These are phyloP conservation scores for Rosa lucieae DNA, from an alignment of 306 rosid species.

Conservation along the genomic window DNA sequence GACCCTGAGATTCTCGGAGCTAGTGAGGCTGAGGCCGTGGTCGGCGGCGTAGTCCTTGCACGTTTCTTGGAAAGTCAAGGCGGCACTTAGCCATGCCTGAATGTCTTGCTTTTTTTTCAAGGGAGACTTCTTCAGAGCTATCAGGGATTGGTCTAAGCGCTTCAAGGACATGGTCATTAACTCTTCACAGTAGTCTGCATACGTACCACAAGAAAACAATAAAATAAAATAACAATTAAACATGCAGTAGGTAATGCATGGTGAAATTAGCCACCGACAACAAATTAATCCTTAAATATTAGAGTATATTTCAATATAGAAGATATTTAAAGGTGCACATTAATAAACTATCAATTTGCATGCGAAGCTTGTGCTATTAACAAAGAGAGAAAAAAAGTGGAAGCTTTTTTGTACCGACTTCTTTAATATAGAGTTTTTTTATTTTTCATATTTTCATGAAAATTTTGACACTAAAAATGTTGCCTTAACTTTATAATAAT, in stretches of 20 bases:
- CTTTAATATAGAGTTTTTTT: too few relatives aligned
- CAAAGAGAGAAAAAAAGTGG: too few relatives aligned
- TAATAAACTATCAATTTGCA: too few relatives aligned
- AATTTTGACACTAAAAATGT: too few relatives aligned
- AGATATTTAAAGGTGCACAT: too few relatives aligned
- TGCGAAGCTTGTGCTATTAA: too few relatives aligned
- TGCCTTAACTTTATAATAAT: too few relatives aligned
- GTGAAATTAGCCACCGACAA: background rate
- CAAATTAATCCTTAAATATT: too few relatives aligned
- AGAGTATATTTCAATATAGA: too few relatives aligned
- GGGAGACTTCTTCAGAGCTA: conserved; percentile 31
- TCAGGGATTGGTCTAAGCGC: conserved; percentile 37
- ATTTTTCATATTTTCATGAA: too few relatives aligned
- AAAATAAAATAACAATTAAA: background rate
- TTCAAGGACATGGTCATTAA: conserved; percentile 42
- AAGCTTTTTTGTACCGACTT: too few relatives aligned
- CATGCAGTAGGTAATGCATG: background rate
- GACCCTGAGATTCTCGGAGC: background rate
- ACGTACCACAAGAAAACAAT: too few relatives aligned
- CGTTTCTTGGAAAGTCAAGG: conserved; percentile 47
- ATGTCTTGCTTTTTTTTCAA: conserved; percentile 38
- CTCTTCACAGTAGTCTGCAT: conserved; percentile 42
- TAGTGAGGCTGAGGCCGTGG: background rate
- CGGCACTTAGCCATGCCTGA: conserved; percentile 61
- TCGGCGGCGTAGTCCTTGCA: conserved; percentile 40